Conservation (phyloP, 441 rosid genomes). For the Aquilaria agallochum region DNA sequence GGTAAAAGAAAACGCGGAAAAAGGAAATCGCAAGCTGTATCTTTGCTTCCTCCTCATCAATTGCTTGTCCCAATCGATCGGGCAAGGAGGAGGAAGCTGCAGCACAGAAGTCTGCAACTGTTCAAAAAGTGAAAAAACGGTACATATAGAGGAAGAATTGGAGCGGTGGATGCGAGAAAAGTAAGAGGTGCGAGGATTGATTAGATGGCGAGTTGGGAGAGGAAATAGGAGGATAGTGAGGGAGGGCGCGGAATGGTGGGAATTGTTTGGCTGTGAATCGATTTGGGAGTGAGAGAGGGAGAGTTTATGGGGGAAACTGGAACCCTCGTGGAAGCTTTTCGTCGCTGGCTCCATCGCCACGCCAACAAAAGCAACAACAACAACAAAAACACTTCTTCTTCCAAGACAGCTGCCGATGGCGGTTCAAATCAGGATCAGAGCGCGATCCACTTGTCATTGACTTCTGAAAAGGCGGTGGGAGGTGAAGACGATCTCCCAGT, state of each 20-base stretch:
- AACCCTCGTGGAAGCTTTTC: constrained; percentile 73
- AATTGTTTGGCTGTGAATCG: constrained; percentile 26
- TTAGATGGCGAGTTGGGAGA: background rate
- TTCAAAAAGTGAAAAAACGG: too few relatives aligned
- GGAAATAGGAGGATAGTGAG: constrained; percentile 5
- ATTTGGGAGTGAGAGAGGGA: background rate
- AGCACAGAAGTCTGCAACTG: too few relatives aligned
- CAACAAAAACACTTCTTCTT: constrained; percentile 16
- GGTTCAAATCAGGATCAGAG: too few relatives aligned
- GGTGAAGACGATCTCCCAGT: constrained; percentile 21
- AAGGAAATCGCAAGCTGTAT: too few relatives aligned
- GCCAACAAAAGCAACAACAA: constrained; percentile 1
- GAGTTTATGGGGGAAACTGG: constrained; percentile 60
- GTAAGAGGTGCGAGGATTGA: too few relatives aligned
- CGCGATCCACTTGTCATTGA: too few relatives aligned
- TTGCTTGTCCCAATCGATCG: background rate
- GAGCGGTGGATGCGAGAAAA: background rate
- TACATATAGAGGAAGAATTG: background rate
- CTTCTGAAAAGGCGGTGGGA: background rate
- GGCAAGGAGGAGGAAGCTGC: constrained; percentile 8
- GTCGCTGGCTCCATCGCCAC: constrained; percentile 85
- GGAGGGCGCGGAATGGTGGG: constrained; percentile 24
- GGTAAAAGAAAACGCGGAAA: too few relatives aligned
- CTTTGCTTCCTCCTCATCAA: too few relatives aligned
- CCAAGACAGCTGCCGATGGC: constrained; percentile 1